Base-by-base conservation (phyloP, 345 rosid species). In the Zanthoxylum bungeanum region DNA sequence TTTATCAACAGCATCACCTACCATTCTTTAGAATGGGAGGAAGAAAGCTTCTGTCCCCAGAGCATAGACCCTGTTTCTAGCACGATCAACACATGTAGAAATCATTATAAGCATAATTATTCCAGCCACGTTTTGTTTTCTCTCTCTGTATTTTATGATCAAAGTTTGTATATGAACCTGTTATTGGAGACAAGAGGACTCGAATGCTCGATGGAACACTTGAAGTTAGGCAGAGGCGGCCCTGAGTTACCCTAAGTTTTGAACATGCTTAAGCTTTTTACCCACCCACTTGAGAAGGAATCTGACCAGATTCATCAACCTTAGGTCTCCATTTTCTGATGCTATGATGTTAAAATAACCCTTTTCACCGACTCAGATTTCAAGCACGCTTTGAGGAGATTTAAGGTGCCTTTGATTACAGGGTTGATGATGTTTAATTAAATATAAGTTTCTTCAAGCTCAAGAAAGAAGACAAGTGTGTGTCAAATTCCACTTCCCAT, bases 251-350 rank as follows among this genome's bases (percentile, higher is more conserved):
- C n/a, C n/a, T n/a, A n/a, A n/a, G n/a, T n/a, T n/a, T n/a, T n/a
- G n/a, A n/a, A n/a, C 8, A 46, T 40, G 24, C 51, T 31, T 19
- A 56, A 55, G 34, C 50, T 39, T 46, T n/a, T n/a, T 84, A 93
- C 96, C 98, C 98, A 91, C 83, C 98, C 97, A 50, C 82, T 82
- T 72, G 93, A 42, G 77, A 52, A 4, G 79, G 75, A 58, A 77
- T 83, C 79, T 79, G 89, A 85, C 94, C 88, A 79, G 86, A 80
- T 76, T 93, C 96, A 75, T 91, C 96, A 4, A 88, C 94, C 5
- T 82, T 46, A 19, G 80, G 75, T 74, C 83, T 87, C 90, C 89
- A 85, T 69, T 66, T 74, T 70, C 88, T 88, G 58, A 50, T 30
- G 70, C 73, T 73, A 79, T 86, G 98, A 91, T 56, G 98, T 91